phyloP scores from a whole-genome alignment of 2,329 filamentous ascomycete genomes.

The Colletotrichum shisoi region DNA sequence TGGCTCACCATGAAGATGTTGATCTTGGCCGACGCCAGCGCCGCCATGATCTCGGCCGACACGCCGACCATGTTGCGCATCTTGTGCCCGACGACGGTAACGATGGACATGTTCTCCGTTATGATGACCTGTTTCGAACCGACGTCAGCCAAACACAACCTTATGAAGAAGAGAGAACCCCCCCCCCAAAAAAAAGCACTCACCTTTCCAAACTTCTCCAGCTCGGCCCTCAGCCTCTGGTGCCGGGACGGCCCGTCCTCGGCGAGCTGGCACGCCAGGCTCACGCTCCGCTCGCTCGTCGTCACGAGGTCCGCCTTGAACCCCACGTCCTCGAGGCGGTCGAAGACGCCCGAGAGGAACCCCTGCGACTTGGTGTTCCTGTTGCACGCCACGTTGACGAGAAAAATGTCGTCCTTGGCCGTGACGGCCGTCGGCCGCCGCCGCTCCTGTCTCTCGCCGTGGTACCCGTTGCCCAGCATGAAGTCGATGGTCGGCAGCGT shows the following conservation, averaged over 20 bases:
- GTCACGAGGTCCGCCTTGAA: constrained; percentile 96
- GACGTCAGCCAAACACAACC: too few relatives aligned
- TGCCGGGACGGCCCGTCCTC: constrained; percentile 69
- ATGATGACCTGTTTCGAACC: constrained; percentile 13
- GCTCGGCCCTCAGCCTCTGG: constrained; percentile 71
- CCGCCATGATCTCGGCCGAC: constrained; percentile 37
- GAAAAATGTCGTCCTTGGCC: constrained; percentile 94
- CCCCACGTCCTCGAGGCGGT: constrained; percentile 83
- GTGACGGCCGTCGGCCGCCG: constrained; percentile 89
- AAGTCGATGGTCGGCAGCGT: constrained; percentile 19
- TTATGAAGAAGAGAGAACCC: too few relatives aligned
- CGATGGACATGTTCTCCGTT: constrained; percentile 84
- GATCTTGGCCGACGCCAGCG: constrained; percentile 33
- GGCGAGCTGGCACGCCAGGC: constrained; percentile 90
- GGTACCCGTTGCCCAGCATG: constrained; percentile 29
- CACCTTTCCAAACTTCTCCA: constrained; percentile 84
- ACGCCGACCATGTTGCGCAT: constrained; percentile 98
- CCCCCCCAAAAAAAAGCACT: constrained; percentile 53
- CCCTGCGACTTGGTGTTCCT: constrained; percentile 95
- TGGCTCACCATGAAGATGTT: constrained; percentile 39
- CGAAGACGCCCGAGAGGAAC: constrained; percentile 95
- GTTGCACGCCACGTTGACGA: constrained; percentile 98
- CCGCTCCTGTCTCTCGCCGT: constrained; percentile 18
- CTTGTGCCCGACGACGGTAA: constrained; percentile 91
- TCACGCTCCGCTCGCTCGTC: constrained; percentile 94